Percentiles rank a stretch among this genome's conserved stretches.
phyloP scores from a whole-genome alignment of 495 filamentous ascomycete genomes.

The Penicillium turbatum region DNA sequence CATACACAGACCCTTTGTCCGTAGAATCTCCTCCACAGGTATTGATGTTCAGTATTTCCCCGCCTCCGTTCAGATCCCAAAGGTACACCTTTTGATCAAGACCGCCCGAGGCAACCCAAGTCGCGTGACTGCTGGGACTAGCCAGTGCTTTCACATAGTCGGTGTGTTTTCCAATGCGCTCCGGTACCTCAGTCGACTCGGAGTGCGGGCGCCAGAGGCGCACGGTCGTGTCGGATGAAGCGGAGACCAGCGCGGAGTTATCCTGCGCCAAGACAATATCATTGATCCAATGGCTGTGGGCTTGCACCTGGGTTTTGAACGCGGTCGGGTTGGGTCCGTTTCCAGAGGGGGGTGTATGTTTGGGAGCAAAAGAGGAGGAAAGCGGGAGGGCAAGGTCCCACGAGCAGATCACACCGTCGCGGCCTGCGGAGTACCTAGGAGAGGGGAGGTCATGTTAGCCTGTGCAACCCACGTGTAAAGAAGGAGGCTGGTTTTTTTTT shows the following conservation, averaged over 20 bases:
- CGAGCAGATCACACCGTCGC: slow-evolving; percentile 92
- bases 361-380: slow-evolving; percentile 31
- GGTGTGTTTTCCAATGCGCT: slow-evolving; percentile 84
- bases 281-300: slow-evolving; percentile 98
- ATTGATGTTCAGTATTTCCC: slow-evolving; percentile 80
- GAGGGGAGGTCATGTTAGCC: slow-evolving; percentile 21
- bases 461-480: slow-evolving; percentile 16
- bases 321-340: slow-evolving; percentile 45
- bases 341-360: slow-evolving; percentile 30
- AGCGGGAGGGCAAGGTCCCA: slow-evolving; percentile 72
- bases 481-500: not conserved
- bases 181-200: slow-evolving; percentile 59
- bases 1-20: slow-evolving; percentile 94
- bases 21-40: slow-evolving; percentile 71
- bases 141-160: slow-evolving; percentile 97
- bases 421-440: slow-evolving; percentile 85
- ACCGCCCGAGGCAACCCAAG: slow-evolving; percentile 96
- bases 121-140: slow-evolving; percentile 61
- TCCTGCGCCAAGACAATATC: slow-evolving; percentile 84
- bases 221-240: slow-evolving; percentile 92
- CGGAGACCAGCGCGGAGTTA: slow-evolving; percentile 82
- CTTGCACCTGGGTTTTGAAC: slow-evolving; percentile 90
- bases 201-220: slow-evolving; percentile 91
- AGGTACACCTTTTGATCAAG: slow-evolving; percentile 86
- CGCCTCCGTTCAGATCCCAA: slow-evolving; percentile 88